A percentile compares a stretch with the other conserved stretches of the same genome.
phyloP scores from a whole-genome alignment of 2,329 filamentous ascomycete species.

The Colletotrichum sp. region DNA sequence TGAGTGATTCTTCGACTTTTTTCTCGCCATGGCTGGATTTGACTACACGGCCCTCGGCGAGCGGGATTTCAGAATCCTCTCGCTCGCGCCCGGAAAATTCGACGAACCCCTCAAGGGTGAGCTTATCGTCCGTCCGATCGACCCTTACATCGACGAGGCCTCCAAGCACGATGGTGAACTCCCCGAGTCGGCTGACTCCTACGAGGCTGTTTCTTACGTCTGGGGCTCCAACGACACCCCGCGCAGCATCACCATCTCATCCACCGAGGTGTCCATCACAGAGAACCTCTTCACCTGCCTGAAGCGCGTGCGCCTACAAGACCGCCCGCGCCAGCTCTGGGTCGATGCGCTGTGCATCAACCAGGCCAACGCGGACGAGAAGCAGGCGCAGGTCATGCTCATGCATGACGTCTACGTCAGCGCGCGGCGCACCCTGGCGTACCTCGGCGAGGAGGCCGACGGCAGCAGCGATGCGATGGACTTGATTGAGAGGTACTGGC shows the following conservation, averaged over 20 bases:
- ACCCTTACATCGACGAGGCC: slow-evolving; percentile 13
- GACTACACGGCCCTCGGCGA: slow-evolving; percentile 2
- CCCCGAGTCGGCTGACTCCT: neutral
- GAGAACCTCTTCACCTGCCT: slow-evolving; percentile 13
- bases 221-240: slow-evolving; percentile 19
- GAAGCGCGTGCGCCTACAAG: slow-evolving; percentile 7
- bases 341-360: slow-evolving; percentile 26
- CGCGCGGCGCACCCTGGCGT: slow-evolving; percentile 28
- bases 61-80: slow-evolving; percentile 14
- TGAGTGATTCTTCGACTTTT: neutral
- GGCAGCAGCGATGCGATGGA: slow-evolving; percentile 11
- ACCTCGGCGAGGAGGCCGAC: slow-evolving; percentile 27
- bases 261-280: slow-evolving; percentile 5
- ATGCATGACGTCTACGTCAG: slow-evolving; percentile 25
- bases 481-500: slow-evolving; percentile 17
- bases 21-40: neutral
- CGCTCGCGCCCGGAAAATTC: neutral
- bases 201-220: slow-evolving; percentile 22
- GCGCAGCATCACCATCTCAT: neutral
- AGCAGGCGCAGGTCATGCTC: slow-evolving; percentile 20
- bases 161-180: slow-evolving; percentile 3
- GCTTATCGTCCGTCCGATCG: neutral
- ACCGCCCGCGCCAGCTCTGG: slow-evolving; percentile 19
- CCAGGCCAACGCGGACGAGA: slow-evolving; percentile 17
- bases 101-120: slow-evolving; percentile 7